Evolutionary conservation across 768 basidiomycete species (phyloP).

Genomic region (Suillus ampliporus): DNA sequence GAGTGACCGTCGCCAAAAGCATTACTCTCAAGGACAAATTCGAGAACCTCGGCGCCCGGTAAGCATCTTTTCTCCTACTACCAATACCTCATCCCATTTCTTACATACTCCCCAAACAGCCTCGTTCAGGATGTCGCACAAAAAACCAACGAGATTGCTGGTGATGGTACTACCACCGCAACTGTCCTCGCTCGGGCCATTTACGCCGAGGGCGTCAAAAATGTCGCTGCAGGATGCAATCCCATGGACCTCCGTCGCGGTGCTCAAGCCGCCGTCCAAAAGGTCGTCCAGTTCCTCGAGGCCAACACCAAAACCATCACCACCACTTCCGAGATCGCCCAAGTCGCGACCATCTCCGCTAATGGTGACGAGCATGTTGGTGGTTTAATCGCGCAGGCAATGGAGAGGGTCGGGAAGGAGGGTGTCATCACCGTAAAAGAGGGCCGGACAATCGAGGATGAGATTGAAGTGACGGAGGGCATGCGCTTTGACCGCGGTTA

Average conservation of each 20-base stretch:
- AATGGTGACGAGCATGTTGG: conserved; percentile 88
- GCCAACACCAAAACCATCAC: conserved; percentile 92
- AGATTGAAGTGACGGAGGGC: conserved; percentile 99
- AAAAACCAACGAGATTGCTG: conserved; percentile 96
- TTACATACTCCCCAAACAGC: conserved; percentile 43
- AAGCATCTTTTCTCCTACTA: conserved; percentile 33
- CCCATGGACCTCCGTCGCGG: conserved; percentile 99
- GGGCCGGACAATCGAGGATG: conserved; percentile 96
- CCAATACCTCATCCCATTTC: background rate
- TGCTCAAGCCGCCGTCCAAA: conserved; percentile 94
- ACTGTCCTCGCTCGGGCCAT: conserved; percentile 97
- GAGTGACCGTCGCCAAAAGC: conserved; percentile 97
- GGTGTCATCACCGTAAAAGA: conserved; percentile 99
- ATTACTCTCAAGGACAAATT: conserved; percentile 97
- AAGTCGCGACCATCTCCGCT: conserved; percentile 96
- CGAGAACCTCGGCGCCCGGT: conserved; percentile 98
- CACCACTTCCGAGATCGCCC: conserved; percentile 96
- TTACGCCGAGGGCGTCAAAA: conserved; percentile 98
- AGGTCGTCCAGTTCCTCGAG: conserved; percentile 90
- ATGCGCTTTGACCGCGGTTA: conserved; percentile 99
- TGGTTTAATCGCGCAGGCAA: conserved; percentile 94
- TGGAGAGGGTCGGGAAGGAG: conserved; percentile 99
- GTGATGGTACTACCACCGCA: conserved; percentile 98
- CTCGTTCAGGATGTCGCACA: conserved; percentile 95
- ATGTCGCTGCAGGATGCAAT: conserved; percentile 98